These are phyloP conservation scores for Penicillium fuscoglaucum DNA, from an alignment of 2,329 filamentous ascomycete species.

Conservation along the genomic window DNA sequence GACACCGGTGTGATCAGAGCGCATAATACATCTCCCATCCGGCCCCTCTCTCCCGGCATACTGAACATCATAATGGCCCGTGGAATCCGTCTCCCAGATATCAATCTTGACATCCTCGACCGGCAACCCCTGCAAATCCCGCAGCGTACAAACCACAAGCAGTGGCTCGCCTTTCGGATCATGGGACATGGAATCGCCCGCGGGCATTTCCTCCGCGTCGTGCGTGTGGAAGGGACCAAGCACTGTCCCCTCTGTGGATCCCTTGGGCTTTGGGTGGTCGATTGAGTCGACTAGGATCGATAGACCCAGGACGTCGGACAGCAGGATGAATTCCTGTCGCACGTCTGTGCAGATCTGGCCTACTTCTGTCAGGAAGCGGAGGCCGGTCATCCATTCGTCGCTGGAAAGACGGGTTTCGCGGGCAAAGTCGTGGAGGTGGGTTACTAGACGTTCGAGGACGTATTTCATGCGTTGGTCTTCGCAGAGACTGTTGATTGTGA, in stretches of 20 bases:
- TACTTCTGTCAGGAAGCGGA: conserved; percentile 69
- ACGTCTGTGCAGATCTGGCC: conserved; percentile 74
- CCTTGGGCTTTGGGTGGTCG: conserved; percentile 74
- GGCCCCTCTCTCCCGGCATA: conserved; percentile 63
- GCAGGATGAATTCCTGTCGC: conserved; percentile 79
- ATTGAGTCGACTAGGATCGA: conserved; percentile 79
- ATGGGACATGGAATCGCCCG: conserved; percentile 65
- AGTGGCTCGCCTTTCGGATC: conserved; percentile 69
- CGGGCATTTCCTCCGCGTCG: conserved; percentile 59
- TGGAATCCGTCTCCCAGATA: conserved; percentile 81
- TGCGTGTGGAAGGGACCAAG: conserved; percentile 83
- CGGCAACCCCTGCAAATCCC: conserved; percentile 63
- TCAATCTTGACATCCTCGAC: conserved; percentile 70
- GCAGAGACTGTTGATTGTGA: conserved; percentile 72
- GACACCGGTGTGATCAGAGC: conserved; percentile 66
- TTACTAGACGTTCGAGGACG: conserved; percentile 70
- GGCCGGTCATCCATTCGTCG: conserved; percentile 73
- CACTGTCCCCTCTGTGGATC: conserved; percentile 74
- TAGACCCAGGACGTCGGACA: conserved; percentile 76
- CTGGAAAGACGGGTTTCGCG: conserved; percentile 74
- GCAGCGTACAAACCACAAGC: conserved; percentile 71
- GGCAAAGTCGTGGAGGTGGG: conserved; percentile 79
- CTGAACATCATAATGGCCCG: conserved; percentile 82
- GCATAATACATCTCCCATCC: conserved; percentile 71
- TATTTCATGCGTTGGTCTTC: conserved; percentile 66